These are phyloP conservation scores for Hortaea werneckii DNA, from an alignment of 2,329 filamentous ascomycete species.

Conservation along the genomic window DNA sequence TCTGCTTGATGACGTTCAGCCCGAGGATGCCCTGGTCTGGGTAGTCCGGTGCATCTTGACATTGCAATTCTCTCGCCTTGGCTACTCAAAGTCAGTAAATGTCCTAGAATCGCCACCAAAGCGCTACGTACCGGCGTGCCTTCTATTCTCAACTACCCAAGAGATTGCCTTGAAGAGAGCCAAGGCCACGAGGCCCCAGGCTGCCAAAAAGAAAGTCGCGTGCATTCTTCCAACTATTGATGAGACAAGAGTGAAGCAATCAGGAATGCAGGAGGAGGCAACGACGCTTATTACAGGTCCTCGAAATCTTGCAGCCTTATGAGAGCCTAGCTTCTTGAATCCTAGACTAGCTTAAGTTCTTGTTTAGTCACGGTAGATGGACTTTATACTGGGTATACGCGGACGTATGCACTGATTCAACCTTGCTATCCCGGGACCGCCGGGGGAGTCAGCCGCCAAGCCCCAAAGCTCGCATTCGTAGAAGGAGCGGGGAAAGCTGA, in stretches of 20 bases:
- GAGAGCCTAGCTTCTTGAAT: no score
- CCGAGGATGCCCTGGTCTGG: slow-evolving; percentile 19
- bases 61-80: slow-evolving; percentile 15
- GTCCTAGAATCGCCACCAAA: neutral
- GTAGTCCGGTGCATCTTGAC: slow-evolving; percentile 15
- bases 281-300: no score
- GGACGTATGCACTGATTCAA: no score
- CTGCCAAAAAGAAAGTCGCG: slow-evolving; percentile 9
- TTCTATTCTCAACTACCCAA: slow-evolving; percentile 5
- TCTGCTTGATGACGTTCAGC: slow-evolving; percentile 16
- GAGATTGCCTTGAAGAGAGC: slow-evolving; percentile 15
- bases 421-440: no score
- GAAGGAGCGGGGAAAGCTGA: no score
- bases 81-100: slow-evolving; percentile 1
- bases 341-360: no score
- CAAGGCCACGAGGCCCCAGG: slow-evolving; percentile 14
- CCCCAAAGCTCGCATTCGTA: no score
- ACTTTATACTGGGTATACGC: no score
- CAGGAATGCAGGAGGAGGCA: no score
- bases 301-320: no score
- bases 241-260: neutral
- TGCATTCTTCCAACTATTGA: neutral
- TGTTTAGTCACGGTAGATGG: no score
- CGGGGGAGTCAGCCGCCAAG: no score
- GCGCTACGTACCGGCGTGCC: slow-evolving; percentile 2